Base-by-base conservation (phyloP, 106 monocot species). In the Dioscorea dumetorum region DNA sequence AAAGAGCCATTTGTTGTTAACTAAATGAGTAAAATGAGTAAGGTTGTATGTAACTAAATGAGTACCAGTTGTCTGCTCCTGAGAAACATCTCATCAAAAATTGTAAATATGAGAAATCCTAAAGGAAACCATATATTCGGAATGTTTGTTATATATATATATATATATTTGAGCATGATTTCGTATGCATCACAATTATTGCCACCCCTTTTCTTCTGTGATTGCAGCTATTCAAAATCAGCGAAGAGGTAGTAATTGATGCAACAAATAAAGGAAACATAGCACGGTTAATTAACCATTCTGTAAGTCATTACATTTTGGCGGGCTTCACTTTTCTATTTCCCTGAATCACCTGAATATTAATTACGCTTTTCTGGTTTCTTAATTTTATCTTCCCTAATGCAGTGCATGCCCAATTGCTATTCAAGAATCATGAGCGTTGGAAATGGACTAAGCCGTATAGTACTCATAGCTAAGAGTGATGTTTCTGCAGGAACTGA, bases 361-460 rank as follows among this genome's bases (percentile, higher is more conserved):
- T 24, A 31, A 6, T 2, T 62, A 31, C 16, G 28, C 17, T 13
- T 15, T 10, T 28, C 17, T 4, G 8, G 31, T 14, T 28, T 33
- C 49, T 22, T 22, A 50, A 50, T 10, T 22, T 66, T 22, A 5
- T 59, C 9, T 14, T 50, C 49, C 24, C 22, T 24, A 20, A 66
- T 72, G 21, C 76, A 81, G 81, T 81, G 81, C 35, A 72, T 63
- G 76, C 81, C 81, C 19, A 81, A 81, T 35, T 81, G 81, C 68
- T 81, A 81, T 64, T 72, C 81, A 68, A 81, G 81, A 50, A 81
- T 81, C 28, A 81, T 76, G 81, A 78, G 77, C 52, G 78, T 78
- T 23, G 78, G 78, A 53, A 61, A 78, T 31, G 71, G 78, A 31
- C 68, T 78, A 60, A 78, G 74, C 22, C 64, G 82, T 4, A 82